These are phyloP conservation scores for Lactarius indigo DNA, from an alignment of 768 basidiomycete genomes.

Conservation along the genomic window DNA sequence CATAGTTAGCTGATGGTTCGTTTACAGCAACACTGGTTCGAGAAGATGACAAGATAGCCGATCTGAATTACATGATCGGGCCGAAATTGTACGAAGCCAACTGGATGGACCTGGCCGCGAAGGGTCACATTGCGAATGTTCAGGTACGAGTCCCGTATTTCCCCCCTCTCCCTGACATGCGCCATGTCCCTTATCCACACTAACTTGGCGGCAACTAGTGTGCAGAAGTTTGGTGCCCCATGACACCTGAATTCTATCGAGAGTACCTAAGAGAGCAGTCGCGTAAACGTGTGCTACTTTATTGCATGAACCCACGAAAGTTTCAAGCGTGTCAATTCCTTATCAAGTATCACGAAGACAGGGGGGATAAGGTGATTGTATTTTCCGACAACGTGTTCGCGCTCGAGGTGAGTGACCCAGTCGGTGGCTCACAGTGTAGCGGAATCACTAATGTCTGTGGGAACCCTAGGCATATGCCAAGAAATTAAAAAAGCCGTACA, in stretches of 20 bases:
- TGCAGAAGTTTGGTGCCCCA: constrained; percentile 99
- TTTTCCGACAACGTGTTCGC: constrained; percentile 99
- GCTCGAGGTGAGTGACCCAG: constrained; percentile 62
- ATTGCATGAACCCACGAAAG: constrained; percentile 99
- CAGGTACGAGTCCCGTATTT: constrained; percentile 56
- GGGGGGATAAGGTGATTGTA: constrained; percentile 99
- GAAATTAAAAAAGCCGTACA: constrained; percentile 89
- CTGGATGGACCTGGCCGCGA: constrained; percentile 99
- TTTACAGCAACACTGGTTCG: constrained; percentile 88
- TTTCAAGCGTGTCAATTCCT: constrained; percentile 99
- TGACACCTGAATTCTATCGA: constrained; percentile 99
- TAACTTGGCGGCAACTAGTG: constrained; percentile 51
- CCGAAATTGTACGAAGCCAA: constrained; percentile 99
- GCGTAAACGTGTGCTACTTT: constrained; percentile 90
- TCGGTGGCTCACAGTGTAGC: neutral
- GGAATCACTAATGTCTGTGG: neutral
- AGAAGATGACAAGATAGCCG: constrained; percentile 98
- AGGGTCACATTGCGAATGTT: constrained; percentile 99
- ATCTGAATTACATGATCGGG: constrained; percentile 98
- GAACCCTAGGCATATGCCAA: constrained; percentile 78
- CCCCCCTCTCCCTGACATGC: constrained; percentile 8
- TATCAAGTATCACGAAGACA: constrained; percentile 95
- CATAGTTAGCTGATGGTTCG: constrained; percentile 11
- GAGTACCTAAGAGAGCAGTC: constrained; percentile 94
- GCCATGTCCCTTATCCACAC: constrained; percentile 11